Evolutionary conservation across 1,139 yeast species (phyloP).

Genomic region (Kodamaea alishanica): DNA sequence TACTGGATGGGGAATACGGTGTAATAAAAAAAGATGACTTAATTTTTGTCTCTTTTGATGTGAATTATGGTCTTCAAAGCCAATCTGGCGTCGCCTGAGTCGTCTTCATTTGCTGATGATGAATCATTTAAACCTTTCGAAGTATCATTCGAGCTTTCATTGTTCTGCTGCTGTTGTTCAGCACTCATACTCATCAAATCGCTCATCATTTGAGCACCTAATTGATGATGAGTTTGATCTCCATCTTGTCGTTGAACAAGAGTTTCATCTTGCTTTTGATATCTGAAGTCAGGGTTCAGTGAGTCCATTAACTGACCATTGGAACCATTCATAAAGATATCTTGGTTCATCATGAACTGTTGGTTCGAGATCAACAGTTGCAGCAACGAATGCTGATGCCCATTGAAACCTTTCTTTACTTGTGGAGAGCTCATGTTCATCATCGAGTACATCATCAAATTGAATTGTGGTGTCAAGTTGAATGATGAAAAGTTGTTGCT

Average conservation of each 20-base stretch:
- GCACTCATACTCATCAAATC: conserved; percentile 6
- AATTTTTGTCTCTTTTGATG: conserved; percentile 24
- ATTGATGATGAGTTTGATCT: neutral
- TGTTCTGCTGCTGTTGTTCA: neutral
- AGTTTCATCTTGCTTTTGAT: no score
- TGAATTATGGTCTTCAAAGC: conserved; percentile 42
- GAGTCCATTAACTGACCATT: conserved; percentile 8
- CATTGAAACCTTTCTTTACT: conserved; percentile 18
- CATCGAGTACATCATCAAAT: conserved; percentile 41
- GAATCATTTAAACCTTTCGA: conserved; percentile 2
- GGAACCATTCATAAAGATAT: conserved; percentile 21
- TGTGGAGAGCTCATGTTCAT: conserved; percentile 37
- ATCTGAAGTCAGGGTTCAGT: conserved; percentile 1
- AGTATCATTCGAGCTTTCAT: neutral
- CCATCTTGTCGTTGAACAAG: neutral
- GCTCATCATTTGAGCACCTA: conserved; percentile 1
- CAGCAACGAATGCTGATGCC: conserved; percentile 11
- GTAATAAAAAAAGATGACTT: neutral
- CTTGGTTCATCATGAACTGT: conserved; percentile 30
- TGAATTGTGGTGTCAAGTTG: conserved; percentile 44
- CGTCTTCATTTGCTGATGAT: conserved; percentile 18
- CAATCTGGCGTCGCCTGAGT: conserved; percentile 40
- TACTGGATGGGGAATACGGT: neutral
- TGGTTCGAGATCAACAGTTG: conserved; percentile 4
- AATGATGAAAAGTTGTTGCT: conserved; percentile 18